phyloP scores from a whole-genome alignment of 2,329 filamentous ascomycete species.

The Alternaria conjuncta region DNA sequence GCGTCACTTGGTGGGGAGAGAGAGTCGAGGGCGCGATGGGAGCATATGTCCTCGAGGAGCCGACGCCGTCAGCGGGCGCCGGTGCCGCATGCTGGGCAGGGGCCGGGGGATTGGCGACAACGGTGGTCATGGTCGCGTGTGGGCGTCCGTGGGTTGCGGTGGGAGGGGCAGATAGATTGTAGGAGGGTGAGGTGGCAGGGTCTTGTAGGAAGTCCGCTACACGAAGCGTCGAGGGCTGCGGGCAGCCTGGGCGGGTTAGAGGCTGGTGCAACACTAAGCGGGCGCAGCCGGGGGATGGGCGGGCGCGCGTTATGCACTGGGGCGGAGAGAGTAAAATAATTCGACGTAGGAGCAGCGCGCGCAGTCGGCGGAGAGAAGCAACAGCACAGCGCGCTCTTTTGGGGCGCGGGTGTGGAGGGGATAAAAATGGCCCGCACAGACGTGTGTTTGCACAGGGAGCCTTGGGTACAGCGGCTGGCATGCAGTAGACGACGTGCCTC shows the following conservation, averaged over 20 bases:
- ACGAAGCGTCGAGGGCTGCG: conserved; percentile 43
- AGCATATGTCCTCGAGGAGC: conserved; percentile 52
- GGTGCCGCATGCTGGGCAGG: conserved; percentile 48
- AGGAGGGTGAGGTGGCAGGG: conserved; percentile 42
- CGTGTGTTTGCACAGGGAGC: conserved; percentile 10
- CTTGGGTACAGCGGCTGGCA: conserved; percentile 19
- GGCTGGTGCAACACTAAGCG: conserved; percentile 30
- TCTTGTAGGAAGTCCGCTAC: conserved; percentile 43
- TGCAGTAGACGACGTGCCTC: conserved; percentile 8
- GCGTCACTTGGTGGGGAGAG: conserved; percentile 48
- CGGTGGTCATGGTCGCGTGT: conserved; percentile 54
- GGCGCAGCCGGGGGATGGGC: conserved; percentile 6
- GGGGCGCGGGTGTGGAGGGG: conserved; percentile 25
- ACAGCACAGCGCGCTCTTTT: conserved; percentile 14
- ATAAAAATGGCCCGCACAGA: conserved; percentile 33
- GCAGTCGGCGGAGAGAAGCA: neutral
- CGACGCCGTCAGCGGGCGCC: conserved; percentile 43
- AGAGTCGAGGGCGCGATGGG: conserved; percentile 53
- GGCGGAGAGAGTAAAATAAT: conserved; percentile 8
- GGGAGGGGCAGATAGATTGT: conserved; percentile 37
- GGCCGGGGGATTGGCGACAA: conserved; percentile 53
- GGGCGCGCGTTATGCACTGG: conserved; percentile 1
- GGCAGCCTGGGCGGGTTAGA: conserved; percentile 36
- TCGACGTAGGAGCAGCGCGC: conserved; percentile 8
- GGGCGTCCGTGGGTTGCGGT: conserved; percentile 20